Evolutionary conservation across 305 asterid genomes (phyloP).

Genomic region (Fraxinus xanthoxyloides): DNA sequence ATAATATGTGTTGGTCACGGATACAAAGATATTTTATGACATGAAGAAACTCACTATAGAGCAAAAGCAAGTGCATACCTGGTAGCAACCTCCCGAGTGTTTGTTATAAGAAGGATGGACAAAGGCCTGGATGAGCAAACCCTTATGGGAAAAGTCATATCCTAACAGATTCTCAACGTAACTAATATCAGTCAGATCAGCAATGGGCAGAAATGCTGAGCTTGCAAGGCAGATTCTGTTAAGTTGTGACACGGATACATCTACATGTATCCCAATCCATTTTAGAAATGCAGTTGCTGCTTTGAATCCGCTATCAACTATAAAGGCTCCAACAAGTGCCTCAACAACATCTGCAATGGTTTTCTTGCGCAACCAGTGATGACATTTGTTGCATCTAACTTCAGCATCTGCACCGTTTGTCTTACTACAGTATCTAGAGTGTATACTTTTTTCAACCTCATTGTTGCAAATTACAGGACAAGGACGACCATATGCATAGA

Average conservation of each 20-base stretch:
- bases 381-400: conserved; percentile 78
- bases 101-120: conserved; percentile 87
- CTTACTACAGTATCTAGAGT: conserved; percentile 38
- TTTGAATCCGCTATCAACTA: conserved; percentile 85
- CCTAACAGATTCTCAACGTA: conserved; percentile 59
- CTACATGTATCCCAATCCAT: conserved; percentile 81
- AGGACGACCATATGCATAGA: conserved; percentile 73
- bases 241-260: conserved; percentile 43
- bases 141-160: conserved; percentile 64
- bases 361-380: conserved; percentile 87
- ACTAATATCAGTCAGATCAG: conserved; percentile 47
- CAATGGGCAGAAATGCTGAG: conserved; percentile 52
- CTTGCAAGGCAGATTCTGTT: conserved; percentile 57
- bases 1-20: conserved; percentile 23
- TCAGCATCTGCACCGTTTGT: conserved; percentile 36
- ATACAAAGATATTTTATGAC: conserved; percentile 1
- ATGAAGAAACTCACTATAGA: conserved; percentile 5
- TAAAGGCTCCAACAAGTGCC: conserved; percentile 89
- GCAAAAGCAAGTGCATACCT: conserved; percentile 44
- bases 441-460: conserved; percentile 54
- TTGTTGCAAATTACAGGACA: conserved; percentile 65
- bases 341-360: conserved; percentile 88
- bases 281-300: conserved; percentile 84
- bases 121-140: conserved; percentile 93
- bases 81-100: conserved; percentile 88